These are phyloP conservation scores for Lactifluus pinguis DNA, from an alignment of 768 basidiomycete species.

Conservation along the genomic window DNA sequence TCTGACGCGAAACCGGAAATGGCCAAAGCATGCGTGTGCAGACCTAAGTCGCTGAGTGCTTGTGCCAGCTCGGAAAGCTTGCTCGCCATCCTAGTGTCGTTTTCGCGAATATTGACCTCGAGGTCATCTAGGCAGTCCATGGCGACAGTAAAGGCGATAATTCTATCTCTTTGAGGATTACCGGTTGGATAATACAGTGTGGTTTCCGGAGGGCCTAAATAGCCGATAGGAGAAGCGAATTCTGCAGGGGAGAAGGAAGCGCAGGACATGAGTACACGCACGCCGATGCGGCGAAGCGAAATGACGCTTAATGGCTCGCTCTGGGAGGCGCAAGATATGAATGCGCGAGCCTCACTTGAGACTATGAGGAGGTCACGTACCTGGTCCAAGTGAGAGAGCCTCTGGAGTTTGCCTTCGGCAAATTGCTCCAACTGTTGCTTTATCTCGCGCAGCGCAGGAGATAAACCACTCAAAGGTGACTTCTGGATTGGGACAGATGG, in stretches of 20 bases:
- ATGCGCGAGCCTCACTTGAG: not conserved
- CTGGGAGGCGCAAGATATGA: not conserved
- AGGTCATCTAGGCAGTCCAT: conserved; percentile 3
- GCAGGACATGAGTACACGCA: conserved; percentile 6
- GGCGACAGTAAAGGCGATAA: not conserved
- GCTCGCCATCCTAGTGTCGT: not conserved
- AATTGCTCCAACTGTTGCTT: not conserved
- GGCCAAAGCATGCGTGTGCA: not conserved
- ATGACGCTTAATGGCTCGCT: not conserved
- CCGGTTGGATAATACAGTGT: conserved; percentile 8
- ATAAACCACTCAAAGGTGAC: not conserved
- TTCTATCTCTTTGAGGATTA: not conserved
- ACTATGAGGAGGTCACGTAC: not conserved
- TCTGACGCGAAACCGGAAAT: not conserved
- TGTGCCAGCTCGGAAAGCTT: conserved; percentile 1
- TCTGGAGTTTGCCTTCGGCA: not conserved
- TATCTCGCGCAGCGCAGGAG: conserved; percentile 2
- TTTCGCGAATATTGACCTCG: not conserved
- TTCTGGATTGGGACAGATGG: not conserved
- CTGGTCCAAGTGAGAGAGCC: not conserved
- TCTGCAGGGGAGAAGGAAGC: conserved; percentile 5
- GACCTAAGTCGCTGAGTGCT: conserved; percentile 10
- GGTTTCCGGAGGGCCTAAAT: not conserved
- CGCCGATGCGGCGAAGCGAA: not conserved
- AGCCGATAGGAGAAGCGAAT: conserved; percentile 6